Evolutionary conservation across 2,329 filamentous ascomycete genomes (phyloP).

Genomic region (Ceratocystis eucalypticola): DNA sequence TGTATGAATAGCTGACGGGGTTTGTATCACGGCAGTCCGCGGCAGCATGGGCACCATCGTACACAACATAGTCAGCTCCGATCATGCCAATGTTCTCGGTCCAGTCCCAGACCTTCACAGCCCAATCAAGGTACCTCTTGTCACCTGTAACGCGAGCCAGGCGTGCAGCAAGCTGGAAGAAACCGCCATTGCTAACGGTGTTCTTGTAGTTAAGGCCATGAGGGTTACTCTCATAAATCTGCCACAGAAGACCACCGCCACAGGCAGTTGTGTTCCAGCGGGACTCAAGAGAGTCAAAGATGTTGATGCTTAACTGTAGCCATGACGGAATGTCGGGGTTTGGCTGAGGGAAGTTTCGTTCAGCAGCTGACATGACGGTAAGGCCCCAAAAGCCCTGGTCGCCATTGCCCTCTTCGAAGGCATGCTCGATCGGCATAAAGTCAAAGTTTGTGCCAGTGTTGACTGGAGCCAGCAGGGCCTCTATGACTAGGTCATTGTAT

Average conservation of each 20-base stretch:
- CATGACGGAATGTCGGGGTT: constrained; percentile 45
- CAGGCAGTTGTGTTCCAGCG: constrained; percentile 60
- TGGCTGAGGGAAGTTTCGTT: constrained; percentile 52
- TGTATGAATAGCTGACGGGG: constrained; percentile 49
- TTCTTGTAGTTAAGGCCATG: constrained; percentile 76
- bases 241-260: constrained; percentile 63
- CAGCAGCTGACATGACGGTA: constrained; percentile 52
- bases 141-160: constrained; percentile 60
- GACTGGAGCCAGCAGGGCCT: constrained; percentile 42
- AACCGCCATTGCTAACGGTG: constrained; percentile 60
- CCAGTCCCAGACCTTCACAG: constrained; percentile 55
- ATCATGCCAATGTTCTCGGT: constrained; percentile 43
- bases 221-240: constrained; percentile 61
- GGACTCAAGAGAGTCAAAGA: constrained; percentile 55
- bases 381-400: constrained; percentile 65
- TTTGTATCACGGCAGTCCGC: constrained; percentile 42
- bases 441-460: constrained; percentile 45
- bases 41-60: constrained; percentile 44
- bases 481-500: constrained; percentile 46
- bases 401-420: constrained; percentile 53
- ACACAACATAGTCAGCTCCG: constrained; percentile 40
- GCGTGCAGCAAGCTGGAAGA: constrained; percentile 69
- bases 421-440: constrained; percentile 45
- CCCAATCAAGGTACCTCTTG: constrained; percentile 53
- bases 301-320: constrained; percentile 53